phyloP scores from a whole-genome alignment of 2,329 filamentous ascomycete species.

The Alternaria novae-zelandiae region DNA sequence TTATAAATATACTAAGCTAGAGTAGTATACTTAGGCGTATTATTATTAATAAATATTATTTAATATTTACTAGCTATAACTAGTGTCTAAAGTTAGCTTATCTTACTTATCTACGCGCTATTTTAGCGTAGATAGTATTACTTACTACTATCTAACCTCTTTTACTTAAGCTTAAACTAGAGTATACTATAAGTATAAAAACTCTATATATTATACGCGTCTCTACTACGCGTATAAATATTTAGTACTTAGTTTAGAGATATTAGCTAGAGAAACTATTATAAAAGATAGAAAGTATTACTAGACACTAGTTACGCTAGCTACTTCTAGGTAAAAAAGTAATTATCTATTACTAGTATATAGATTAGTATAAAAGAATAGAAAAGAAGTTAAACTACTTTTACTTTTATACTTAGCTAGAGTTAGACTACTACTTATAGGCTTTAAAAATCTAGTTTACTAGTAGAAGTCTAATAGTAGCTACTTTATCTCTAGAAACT shows the following conservation, averaged over 20 bases:
- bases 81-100: constrained; percentile 16
- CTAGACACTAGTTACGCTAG: neutral
- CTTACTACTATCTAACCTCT: constrained; percentile 8
- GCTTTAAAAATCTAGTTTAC: too few species aligned
- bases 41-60: constrained; percentile 25
- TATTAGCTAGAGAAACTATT: too few species aligned
- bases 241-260: too few species aligned
- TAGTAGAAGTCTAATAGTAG: constrained; percentile 20
- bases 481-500: constrained; percentile 21
- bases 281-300: too few species aligned
- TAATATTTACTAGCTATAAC: constrained; percentile 17
- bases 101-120: constrained; percentile 15
- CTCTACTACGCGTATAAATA: too few species aligned
- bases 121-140: constrained; percentile 14
- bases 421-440: too few species aligned
- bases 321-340: constrained; percentile 11
- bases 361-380: constrained; percentile 13
- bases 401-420: constrained; percentile 14
- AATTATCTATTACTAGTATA: constrained; percentile 23
- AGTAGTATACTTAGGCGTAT: constrained; percentile 16
- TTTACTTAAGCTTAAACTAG: too few species aligned
- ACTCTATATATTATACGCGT: too few species aligned
- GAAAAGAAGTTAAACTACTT: constrained; percentile 8
- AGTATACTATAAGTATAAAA: too few species aligned
- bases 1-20: constrained; percentile 10